Evolutionary conservation across 352 stramenopile genomes (phyloP), one percentile per base, ranked within the genome.

Genomic region (Globisporangium uncinulatum): DNA sequence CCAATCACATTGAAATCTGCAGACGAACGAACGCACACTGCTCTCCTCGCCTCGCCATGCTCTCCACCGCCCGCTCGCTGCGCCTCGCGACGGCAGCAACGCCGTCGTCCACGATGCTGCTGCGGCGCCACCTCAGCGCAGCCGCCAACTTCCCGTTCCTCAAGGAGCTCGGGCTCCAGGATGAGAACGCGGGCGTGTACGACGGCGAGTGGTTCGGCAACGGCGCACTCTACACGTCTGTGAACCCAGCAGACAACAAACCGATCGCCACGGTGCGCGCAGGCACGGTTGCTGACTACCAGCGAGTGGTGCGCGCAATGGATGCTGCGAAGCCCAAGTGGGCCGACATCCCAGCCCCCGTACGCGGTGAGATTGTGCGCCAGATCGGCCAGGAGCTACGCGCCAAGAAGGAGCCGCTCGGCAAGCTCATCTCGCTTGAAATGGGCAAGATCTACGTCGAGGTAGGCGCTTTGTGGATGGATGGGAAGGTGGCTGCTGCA

Each of bases 381-480:
- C 87, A 97, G 73, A 96, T 97, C 57, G 89, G 89, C 57, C 73
- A 95, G 43, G 82, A 93, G 62, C 72, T 97, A 29, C 84, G 89
- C 49, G 81, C 70, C 52, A 96, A 97, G 68, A 87, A 90, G 51
- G 79, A 96, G n/a, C 73, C 84, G 31, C 73, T 97, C 4, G 91
- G 89, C 55, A 87, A 92, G 57, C 71, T 98, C 41, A 92, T 98
- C 41, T 71, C 89, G 46, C 73, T 96, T 4, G 92, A 98, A 70
- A 98, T 44, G 39, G 91, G 91, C 65, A 97, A 97, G 70, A 97
- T 97, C 67, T 86, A 94, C 57, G 77, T 91, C 41, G 92, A 94
- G 71, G 79, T 89, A 37, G 32, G 32, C 32, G 51, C 4, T 59
- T 52, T 0, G 21, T 20, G 14, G 10, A 19, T 51, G 8, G 21